Evolutionary conservation across 176 grass and related monocot genomes (phyloP), one percentile per base, ranked within the genome.

Genomic region (maize (Zea mays)): DNA sequence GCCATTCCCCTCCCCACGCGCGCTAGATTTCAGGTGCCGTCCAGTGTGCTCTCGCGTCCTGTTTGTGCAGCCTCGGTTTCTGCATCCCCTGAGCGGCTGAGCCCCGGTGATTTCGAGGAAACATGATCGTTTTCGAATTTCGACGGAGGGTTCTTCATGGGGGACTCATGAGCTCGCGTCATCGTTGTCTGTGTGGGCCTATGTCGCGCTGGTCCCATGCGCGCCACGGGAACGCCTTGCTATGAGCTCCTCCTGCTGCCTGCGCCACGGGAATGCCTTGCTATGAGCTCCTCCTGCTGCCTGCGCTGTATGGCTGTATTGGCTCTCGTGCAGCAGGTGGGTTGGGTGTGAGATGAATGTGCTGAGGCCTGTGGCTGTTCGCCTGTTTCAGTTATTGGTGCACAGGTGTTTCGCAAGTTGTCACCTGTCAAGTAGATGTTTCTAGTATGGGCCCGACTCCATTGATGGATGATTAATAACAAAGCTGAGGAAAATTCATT

Each of bases 381-480:
- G n/a, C n/a, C n/a, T 85, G 45, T 37, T 77, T 42, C 57, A 62
- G 44, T 70, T 75, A 8, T 14, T 41, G 50, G 58, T 34, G 58
- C 2, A 9, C 34, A 39, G 15, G 45, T 51, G 2, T 11, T 20
- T 38, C 6, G 45, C 11, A 39, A 45, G 20, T 34, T 75, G n/a
- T 36, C 9, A 16, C 10, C 10, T 72, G 7, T 27, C 8, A 21
- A 15, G 6, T 74, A 7, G 10, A 33, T 45, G 61, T 39, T 10
- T 56, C 40, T 84, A 65, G 43, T 1, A 70, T 76, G 81, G 76
- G 38, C 0, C 33, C 27, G 4, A 6, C 20, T 10, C n/a, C 54
- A 33, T 41, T 20, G n/a, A 62, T 81, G 4, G n/a, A 62, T 74
- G 4, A 63, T 63, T 58, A 64, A n/a, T 40, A 77, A 10, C 33